Evolutionary conservation across 768 basidiomycete species (phyloP).

Genomic region (Pisolithus microcarpus): DNA sequence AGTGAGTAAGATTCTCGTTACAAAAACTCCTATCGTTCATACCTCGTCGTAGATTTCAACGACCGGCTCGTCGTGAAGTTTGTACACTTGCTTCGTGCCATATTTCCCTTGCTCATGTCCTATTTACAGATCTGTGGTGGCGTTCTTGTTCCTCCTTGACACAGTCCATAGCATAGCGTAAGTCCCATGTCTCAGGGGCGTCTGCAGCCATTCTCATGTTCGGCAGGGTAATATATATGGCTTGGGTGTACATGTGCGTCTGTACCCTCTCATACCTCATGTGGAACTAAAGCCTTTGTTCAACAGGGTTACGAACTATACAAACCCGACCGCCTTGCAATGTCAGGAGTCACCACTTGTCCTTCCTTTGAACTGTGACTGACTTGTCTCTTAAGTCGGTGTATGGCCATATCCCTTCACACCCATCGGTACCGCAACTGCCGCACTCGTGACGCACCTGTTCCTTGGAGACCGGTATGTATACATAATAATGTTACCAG

Average conservation of each 20-base stretch:
- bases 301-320: background rate
- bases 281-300: background rate
- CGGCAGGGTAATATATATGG: constrained; percentile 24
- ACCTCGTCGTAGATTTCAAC: background rate
- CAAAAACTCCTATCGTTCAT: background rate
- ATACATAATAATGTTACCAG: background rate
- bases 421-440: constrained; percentile 37
- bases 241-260: constrained; percentile 27
- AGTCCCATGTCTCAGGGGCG: background rate
- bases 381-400: constrained; percentile 22
- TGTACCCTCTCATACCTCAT: background rate
- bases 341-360: background rate
- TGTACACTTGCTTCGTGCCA: too few relatives aligned
- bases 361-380: background rate
- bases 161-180: constrained; percentile 28
- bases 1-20: background rate
- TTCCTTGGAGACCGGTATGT: constrained; percentile 40
- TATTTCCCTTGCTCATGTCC: background rate
- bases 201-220: constrained; percentile 5
- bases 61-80: background rate
- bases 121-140: constrained; percentile 24
- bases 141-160: constrained; percentile 29
- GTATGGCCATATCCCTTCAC: constrained; percentile 46
- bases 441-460: constrained; percentile 39
- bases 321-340: background rate